Conservation (phyloP, 495 filamentous ascomycete species). For the Zalerion maritima region DNA sequence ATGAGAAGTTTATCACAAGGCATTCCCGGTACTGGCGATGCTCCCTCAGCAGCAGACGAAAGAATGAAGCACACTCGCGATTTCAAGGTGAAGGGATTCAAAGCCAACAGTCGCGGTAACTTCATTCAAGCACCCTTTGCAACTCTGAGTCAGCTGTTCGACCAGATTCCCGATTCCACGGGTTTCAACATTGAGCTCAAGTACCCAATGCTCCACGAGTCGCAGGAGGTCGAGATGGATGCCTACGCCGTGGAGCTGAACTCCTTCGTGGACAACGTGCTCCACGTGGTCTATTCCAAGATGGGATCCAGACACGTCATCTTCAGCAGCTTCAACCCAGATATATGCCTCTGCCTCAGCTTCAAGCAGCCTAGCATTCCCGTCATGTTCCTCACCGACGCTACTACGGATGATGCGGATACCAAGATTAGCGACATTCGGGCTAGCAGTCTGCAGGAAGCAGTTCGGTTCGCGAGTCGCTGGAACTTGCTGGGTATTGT, state of each 20-base stretch:
- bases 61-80: conserved; percentile 95
- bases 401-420: conserved; percentile 43
- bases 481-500: conserved; percentile 96
- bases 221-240: conserved; percentile 92
- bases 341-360: conserved; percentile 81
- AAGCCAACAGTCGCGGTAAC: conserved; percentile 83
- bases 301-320: conserved; percentile 68
- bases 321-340: conserved; percentile 93
- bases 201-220: conserved; percentile 94
- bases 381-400: conserved; percentile 86
- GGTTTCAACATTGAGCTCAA: conserved; percentile 99
- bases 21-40: conserved; percentile 10
- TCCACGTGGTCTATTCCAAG: conserved; percentile 64
- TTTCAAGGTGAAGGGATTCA: conserved; percentile 80
- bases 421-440: conserved; percentile 69
- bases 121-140: conserved; percentile 93
- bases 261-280: conserved; percentile 86
- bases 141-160: conserved; percentile 86
- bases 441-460: conserved; percentile 88
- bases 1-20: conserved; percentile 35
- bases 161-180: conserved; percentile 59
- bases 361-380: conserved; percentile 95
- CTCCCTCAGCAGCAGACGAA: conserved; percentile 52
- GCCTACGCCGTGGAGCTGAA: conserved; percentile 94
- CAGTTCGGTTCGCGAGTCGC: conserved; percentile 77